Percentiles rank a stretch among this genome's conserved stretches.
phyloP scores from a whole-genome alignment of 768 basidiomycete species.

The Agrocybe praecox region DNA sequence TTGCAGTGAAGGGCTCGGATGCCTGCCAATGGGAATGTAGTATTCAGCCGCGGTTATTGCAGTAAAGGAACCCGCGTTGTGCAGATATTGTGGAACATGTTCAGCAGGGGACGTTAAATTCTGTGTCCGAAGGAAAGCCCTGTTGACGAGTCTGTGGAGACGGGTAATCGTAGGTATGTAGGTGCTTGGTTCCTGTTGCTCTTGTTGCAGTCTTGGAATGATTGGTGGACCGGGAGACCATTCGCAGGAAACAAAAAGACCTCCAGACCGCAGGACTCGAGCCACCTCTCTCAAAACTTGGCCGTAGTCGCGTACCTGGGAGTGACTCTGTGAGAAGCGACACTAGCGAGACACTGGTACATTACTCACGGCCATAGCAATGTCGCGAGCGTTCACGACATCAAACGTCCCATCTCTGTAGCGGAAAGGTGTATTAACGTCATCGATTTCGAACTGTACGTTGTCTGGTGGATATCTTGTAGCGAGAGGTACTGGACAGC shows the following conservation, averaged over 20 bases:
- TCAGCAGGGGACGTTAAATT: constrained; percentile 41
- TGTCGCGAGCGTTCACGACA: constrained; percentile 63
- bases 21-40: constrained; percentile 61
- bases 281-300: constrained; percentile 56
- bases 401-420: constrained; percentile 63
- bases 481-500: constrained; percentile 63
- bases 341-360: not conserved
- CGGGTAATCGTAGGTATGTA: constrained; percentile 41
- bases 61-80: constrained; percentile 38
- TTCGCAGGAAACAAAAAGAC: constrained; percentile 69
- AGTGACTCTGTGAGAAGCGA: not conserved
- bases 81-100: constrained; percentile 40
- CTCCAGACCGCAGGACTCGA: constrained; percentile 70
- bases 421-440: constrained; percentile 54
- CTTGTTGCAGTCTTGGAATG: constrained; percentile 37
- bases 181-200: constrained; percentile 28
- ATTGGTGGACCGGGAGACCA: constrained; percentile 39
- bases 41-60: constrained; percentile 34
- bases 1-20: constrained; percentile 29
- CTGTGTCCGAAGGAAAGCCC: constrained; percentile 29
- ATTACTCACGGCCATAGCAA: constrained; percentile 60
- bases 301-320: constrained; percentile 58
- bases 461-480: constrained; percentile 63
- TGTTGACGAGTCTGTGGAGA: constrained; percentile 40
- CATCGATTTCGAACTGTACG: constrained; percentile 67